Conservation (phyloP, 2,329 filamentous ascomycete species). For the Hypoxylon rubiginosum region DNA sequence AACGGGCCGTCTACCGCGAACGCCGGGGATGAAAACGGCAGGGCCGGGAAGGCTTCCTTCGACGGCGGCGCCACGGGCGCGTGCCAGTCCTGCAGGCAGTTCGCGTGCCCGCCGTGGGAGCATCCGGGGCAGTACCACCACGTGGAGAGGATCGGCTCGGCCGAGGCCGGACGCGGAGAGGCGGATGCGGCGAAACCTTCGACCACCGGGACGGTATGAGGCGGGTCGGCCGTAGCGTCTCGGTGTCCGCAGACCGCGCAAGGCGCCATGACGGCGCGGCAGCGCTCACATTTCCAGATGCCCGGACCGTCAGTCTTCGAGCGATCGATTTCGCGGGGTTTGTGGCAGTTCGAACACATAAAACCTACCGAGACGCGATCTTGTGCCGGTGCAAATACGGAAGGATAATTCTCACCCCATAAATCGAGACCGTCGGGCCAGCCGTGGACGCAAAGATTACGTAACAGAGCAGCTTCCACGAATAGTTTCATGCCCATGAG, state of each 20-base stretch:
- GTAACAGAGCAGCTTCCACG: constrained; percentile 70
- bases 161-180: constrained; percentile 16
- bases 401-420: constrained; percentile 68
- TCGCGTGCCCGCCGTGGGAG: constrained; percentile 72
- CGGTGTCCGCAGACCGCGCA: constrained; percentile 72
- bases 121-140: constrained; percentile 77
- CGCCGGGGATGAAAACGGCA: constrained; percentile 10
- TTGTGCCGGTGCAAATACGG: constrained; percentile 68
- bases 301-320: constrained; percentile 57
- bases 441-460: constrained; percentile 71
- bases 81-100: constrained; percentile 73
- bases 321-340: constrained; percentile 67
- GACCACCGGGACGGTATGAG: constrained; percentile 42
- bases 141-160: constrained; percentile 55
- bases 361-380: constrained; percentile 67
- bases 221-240: constrained; percentile 58
- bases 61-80: constrained; percentile 50
- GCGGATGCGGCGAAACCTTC: constrained; percentile 40
- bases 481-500: constrained; percentile 72
- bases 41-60: constrained; percentile 10
- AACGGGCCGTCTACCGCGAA: constrained; percentile 46
- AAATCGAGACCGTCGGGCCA: constrained; percentile 65
- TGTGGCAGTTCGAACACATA: constrained; percentile 68
- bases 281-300: constrained; percentile 72
- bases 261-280: constrained; percentile 64